Percentiles rank a stretch among this genome's conserved stretches.
phyloP scores from a whole-genome alignment of 108 stramenopile species.

The Fistulifera solaris region DNA sequence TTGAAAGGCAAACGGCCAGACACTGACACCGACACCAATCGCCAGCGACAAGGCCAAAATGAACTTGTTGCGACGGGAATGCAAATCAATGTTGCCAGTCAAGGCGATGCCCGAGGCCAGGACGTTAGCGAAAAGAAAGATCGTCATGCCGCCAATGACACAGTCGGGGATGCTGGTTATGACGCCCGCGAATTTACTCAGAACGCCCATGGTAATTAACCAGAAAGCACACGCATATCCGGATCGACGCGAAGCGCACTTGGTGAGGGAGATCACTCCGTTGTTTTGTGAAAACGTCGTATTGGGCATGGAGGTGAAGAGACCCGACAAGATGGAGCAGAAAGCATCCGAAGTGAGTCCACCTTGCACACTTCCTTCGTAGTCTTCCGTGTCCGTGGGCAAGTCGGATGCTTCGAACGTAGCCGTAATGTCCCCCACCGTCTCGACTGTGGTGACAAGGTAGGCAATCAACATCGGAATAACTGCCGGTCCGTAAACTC shows the following conservation, averaged over 20 bases:
- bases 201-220: constrained; percentile 52
- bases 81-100: constrained; percentile 24
- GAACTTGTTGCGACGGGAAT: constrained; percentile 39
- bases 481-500: constrained; percentile 36
- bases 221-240: constrained; percentile 40
- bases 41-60: constrained; percentile 49
- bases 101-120: constrained; percentile 39
- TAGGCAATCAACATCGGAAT: constrained; percentile 47
- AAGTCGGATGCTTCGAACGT: constrained; percentile 48
- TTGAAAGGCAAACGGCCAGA: constrained; percentile 59
- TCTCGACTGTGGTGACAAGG: constrained; percentile 65
- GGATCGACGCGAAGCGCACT: constrained; percentile 56
- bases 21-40: constrained; percentile 58
- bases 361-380: constrained; percentile 47
- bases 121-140: constrained; percentile 61
- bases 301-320: constrained; percentile 45
- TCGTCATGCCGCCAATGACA: constrained; percentile 73
- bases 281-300: constrained; percentile 74
- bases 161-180: constrained; percentile 74
- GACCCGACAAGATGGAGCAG: constrained; percentile 30
- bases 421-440: constrained; percentile 59
- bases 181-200: constrained; percentile 62
- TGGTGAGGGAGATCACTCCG: constrained; percentile 64
- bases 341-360: constrained; percentile 45
- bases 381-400: constrained; percentile 26